Base-by-base conservation (phyloP, 2,329 filamentous ascomycete genomes). In the Claviceps maximensis region DNA sequence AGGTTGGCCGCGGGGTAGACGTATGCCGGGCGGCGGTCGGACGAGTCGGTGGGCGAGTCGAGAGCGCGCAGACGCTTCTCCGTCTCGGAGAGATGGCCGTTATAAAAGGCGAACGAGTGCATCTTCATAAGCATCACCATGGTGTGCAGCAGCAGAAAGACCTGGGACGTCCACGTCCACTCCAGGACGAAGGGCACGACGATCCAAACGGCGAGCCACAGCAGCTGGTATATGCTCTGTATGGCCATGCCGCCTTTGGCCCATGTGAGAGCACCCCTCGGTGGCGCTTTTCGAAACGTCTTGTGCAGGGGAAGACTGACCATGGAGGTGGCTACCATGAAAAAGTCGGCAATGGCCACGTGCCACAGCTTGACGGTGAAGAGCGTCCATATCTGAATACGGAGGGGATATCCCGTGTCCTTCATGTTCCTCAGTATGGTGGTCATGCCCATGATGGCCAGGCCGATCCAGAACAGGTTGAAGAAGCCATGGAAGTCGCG, bases 31-130 rank as follows among this genome's bases (percentile, higher is more conserved):
- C 76, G 79, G 60, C 81, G 80, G 50, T 83, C 84, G 4, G 58
- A 59, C 15, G 59, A 59, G 9, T 80, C 79, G 4, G 78, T 81
- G 2, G 89, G 89, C 53, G 79, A 71, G 67, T 98, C 93, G 36
- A 98, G 82, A 42, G 82, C 82, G 53, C 79, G 80, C 13, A 98
- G 76, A 12, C 89, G 84, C 64, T 85, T 83, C 67, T 94, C 81
- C 0, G 89, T 94, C 67, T 93, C 88, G 59, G 86, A 87, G 17
- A 98, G 75, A 67, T 98, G 93, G 12, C 93, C 93, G 62, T 96
- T 97, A 73, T 98, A 98, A 68, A 97, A 98, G 25, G 89, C 87
- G 64, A 95, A 98, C 6, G 90, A 96, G 68, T 98, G 93, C 82
- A 97, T 93, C 75, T 98, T 98, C 93, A 98, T 98, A 50, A 96